These are phyloP conservation scores for Barnettozyma siamensis DNA, from an alignment of 805 yeast genomes.

Conservation along the genomic window DNA sequence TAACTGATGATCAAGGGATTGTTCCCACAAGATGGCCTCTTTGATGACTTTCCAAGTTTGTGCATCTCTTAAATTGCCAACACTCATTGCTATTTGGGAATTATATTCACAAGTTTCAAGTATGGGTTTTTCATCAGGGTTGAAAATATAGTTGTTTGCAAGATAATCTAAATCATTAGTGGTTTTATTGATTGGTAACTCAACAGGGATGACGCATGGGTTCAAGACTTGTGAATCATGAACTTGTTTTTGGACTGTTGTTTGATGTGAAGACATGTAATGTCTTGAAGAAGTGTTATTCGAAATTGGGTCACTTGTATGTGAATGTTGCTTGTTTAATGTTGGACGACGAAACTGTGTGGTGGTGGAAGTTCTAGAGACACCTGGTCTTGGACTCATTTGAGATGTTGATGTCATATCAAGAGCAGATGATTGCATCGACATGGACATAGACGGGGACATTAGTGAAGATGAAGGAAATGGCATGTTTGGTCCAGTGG, in stretches of 20 bases:
- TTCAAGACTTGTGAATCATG: constrained; percentile 13
- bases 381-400: constrained; percentile 21
- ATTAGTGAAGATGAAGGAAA: constrained; percentile 12
- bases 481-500: constrained; percentile 1
- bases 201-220: constrained; percentile 21
- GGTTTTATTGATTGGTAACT: constrained; percentile 20
- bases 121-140: constrained; percentile 36
- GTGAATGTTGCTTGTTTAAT: constrained; percentile 15
- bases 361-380: constrained; percentile 21
- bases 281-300: constrained; percentile 2
- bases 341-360: constrained; percentile 15
- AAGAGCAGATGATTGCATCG: constrained; percentile 4
- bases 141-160: constrained; percentile 42
- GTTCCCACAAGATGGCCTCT: constrained; percentile 37
- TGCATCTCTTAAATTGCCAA: constrained; percentile 45
- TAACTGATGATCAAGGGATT: constrained; percentile 12
- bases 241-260: neutral
- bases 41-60: constrained; percentile 60
- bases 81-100: constrained; percentile 49
- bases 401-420: constrained; percentile 3
- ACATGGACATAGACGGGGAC: constrained; percentile 10
- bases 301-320: constrained; percentile 3
- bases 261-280: constrained; percentile 4
- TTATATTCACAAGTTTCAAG: constrained; percentile 48
- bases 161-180: constrained; percentile 38